These are phyloP conservation scores for Bremia lactucae DNA, from an alignment of 352 stramenopile species.

Conservation along the genomic window DNA sequence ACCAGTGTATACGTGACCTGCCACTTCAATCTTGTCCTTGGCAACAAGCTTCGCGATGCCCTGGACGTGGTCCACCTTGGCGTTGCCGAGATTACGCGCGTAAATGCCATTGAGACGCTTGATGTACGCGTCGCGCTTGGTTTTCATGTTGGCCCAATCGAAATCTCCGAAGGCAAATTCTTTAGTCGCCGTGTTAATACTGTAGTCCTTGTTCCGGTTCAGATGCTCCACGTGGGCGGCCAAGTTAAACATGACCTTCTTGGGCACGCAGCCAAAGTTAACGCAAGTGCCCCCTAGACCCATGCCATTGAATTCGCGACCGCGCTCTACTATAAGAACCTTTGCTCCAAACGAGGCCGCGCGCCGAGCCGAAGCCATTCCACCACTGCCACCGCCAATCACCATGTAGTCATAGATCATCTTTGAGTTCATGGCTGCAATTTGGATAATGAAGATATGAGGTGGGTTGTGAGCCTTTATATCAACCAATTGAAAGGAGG, in stretches of 20 bases:
- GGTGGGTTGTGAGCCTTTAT: background rate
- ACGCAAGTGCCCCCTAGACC: constrained; percentile 94
- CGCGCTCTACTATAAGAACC: constrained; percentile 90
- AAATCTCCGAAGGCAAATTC: constrained; percentile 64
- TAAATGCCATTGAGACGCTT: constrained; percentile 95
- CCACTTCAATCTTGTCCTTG: constrained; percentile 75
- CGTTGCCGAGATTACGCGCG: constrained; percentile 85
- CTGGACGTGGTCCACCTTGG: constrained; percentile 81
- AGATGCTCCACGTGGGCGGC: constrained; percentile 75
- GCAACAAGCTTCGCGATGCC: constrained; percentile 85
- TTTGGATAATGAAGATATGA: background rate
- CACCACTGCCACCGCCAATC: constrained; percentile 86
- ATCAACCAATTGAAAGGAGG: background rate
- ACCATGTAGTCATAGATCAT: constrained; percentile 85
- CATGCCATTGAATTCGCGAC: constrained; percentile 43
- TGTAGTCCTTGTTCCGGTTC: constrained; percentile 52
- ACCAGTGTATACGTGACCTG: constrained; percentile 57
- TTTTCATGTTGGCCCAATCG: constrained; percentile 89
- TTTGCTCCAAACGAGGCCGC: constrained; percentile 90
- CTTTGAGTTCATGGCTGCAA: constrained; percentile 31
- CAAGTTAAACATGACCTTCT: constrained; percentile 97
- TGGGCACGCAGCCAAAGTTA: constrained; percentile 97
- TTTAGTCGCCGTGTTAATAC: constrained; percentile 32
- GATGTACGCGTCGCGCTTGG: constrained; percentile 92
- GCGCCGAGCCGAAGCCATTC: constrained; percentile 87